Base-by-base conservation (phyloP, 805 yeast species). In the Wickerhamomyces alni region DNA sequence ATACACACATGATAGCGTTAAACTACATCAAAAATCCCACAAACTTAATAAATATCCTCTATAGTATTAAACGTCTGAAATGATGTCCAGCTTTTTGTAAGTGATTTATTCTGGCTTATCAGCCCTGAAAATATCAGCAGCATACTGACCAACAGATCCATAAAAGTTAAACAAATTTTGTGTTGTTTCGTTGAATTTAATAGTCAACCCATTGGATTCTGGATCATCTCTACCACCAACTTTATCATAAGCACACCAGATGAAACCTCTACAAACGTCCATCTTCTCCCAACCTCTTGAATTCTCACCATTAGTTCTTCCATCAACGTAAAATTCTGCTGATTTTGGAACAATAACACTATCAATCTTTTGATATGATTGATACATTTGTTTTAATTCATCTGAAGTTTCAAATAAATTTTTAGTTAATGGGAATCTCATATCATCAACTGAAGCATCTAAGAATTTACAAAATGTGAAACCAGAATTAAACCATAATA, bases 401-500 rank as follows among this genome's bases (percentile, higher is more conserved):
- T 26, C 29, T 26, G 29, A 10, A 8, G 15, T 26, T 5, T 26
- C 29, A 12, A n/a, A 12, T 12, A 26, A n/a, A n/a, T 26, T 26
- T 26, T 26, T 26, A 12, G 15, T n/a, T n/a, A 26, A n/a, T 12
- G 29, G 13, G 25, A 18, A n/a, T 16, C 15, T 17, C 13, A n/a
- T 8, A 17, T 38, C 41, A 25, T 30, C 37, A 8, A 11, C 35
- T 17, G 41, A 26, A 5, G 41, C 32, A n/a, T 24, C 31, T 5
- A 31, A 17, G 25, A 33, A 29, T 18, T 60, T 62, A 55, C 82
- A 76, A 35, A 58, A 65, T 33, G 63, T 54, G 52, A 75, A 74
- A 0, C 82, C 82, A 2, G 80, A 72, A 46, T 76, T 76, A 42
- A 76, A 63, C 82, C 82, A 76, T 4, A 75, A 48, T 26, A 76